Percentiles rank a stretch among this genome's conserved stretches.
Conservation (phyloP, 2,329 filamentous ascomycete species). For the Colletotrichum sp. region DNA sequence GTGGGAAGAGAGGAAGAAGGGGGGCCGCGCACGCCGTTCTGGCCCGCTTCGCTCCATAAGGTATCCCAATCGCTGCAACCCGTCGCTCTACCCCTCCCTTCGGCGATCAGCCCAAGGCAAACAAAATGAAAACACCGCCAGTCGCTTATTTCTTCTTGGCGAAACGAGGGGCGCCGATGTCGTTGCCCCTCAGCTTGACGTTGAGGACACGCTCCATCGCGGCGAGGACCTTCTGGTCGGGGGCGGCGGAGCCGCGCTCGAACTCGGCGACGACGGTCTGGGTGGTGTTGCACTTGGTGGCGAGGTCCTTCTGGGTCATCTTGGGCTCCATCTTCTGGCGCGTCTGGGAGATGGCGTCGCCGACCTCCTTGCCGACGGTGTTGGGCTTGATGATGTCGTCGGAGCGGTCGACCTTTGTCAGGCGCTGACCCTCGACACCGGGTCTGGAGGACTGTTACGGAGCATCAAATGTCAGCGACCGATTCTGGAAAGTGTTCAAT, state of each 20-base stretch:
- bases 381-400: conserved; percentile 99
- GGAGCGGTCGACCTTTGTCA: conserved; percentile 96
- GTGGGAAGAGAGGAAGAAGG: background rate
- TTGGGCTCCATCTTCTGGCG: conserved; percentile 86
- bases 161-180: conserved; percentile 86
- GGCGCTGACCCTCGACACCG: conserved; percentile 83
- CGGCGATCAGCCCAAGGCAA: background rate
- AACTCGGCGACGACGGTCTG: conserved; percentile 81
- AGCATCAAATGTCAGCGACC: conserved; percentile 20
- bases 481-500: background rate
- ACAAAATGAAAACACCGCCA: background rate
- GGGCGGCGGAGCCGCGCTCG: conserved; percentile 78
- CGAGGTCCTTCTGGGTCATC: conserved; percentile 91
- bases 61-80: background rate
- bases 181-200: conserved; percentile 82
- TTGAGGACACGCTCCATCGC: conserved; percentile 86
- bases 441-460: conserved; percentile 51
- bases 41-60: background rate
- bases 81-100: background rate
- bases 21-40: background rate
- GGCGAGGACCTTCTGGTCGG: conserved; percentile 82
- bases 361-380: conserved; percentile 82
- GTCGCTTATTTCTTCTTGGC: conserved; percentile 67
- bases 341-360: conserved; percentile 80
- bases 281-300: conserved; percentile 89